These are phyloP conservation scores for Solanum virginianum DNA, from an alignment of 257 asterid species.

Conservation along the genomic window DNA sequence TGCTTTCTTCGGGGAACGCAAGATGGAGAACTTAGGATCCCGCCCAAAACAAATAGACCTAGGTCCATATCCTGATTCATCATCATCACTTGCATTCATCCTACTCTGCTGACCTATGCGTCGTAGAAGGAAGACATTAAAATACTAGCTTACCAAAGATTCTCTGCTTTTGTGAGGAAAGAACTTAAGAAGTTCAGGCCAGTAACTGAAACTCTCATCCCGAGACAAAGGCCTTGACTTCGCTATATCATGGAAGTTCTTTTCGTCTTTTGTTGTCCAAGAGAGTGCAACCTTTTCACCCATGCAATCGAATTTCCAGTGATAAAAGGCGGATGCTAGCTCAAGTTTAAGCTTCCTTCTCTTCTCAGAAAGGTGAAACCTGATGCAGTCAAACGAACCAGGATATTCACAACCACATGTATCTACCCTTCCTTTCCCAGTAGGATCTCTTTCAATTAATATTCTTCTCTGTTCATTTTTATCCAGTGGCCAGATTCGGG, in stretches of 20 bases:
- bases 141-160: slow-evolving; percentile 17
- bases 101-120: slow-evolving; percentile 44
- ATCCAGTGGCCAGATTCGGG: no score
- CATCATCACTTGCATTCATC: no score
- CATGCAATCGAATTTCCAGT: slow-evolving; percentile 15
- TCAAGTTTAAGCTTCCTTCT: slow-evolving; percentile 19
- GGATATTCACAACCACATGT: slow-evolving; percentile 29
- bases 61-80: no score
- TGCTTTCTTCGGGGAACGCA: slow-evolving; percentile 60
- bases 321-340: slow-evolving; percentile 24
- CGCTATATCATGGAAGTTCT: slow-evolving; percentile 17
- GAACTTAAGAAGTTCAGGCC: slow-evolving; percentile 21
- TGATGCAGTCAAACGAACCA: slow-evolving; percentile 26
- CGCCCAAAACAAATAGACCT: no score
- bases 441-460: slow-evolving; percentile 27
- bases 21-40: slow-evolving; percentile 32
- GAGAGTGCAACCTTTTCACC: slow-evolving; percentile 24
- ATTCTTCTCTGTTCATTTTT: slow-evolving; percentile 7
- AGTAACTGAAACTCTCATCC: slow-evolving; percentile 9
- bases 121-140: slow-evolving; percentile 21
- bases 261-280: slow-evolving; percentile 26
- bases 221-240: slow-evolving; percentile 8
- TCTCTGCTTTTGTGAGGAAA: slow-evolving; percentile 14
- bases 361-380: slow-evolving; percentile 24
- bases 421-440: slow-evolving; percentile 34